These are phyloP conservation scores for Aphanomyces cochlioides DNA, from an alignment of 352 stramenopile species.

Conservation along the genomic window DNA sequence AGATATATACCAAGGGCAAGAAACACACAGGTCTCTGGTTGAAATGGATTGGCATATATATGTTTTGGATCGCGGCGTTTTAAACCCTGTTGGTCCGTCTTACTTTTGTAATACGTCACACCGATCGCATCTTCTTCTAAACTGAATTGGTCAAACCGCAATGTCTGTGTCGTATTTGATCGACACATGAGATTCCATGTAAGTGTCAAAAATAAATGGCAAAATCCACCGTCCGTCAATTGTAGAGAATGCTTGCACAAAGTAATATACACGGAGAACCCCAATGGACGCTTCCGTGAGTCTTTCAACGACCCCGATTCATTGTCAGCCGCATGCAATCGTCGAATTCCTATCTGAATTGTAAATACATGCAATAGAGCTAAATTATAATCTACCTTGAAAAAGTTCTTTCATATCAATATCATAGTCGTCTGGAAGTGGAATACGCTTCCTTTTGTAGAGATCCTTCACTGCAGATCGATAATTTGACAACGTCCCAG, in stretches of 20 bases:
- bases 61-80: slow-evolving; percentile 34
- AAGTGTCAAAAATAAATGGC: not conserved
- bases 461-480: not conserved
- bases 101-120: slow-evolving; percentile 41
- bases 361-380: too few relatives aligned
- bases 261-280: too few relatives aligned
- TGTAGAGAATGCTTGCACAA: too few relatives aligned
- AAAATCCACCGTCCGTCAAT: too few relatives aligned
- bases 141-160: slow-evolving; percentile 30
- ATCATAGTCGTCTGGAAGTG: not conserved
- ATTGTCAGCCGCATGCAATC: too few relatives aligned
- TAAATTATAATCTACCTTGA: not conserved
- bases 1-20: slow-evolving; percentile 34
- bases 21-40: slow-evolving; percentile 34
- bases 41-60: slow-evolving; percentile 37
- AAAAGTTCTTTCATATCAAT: slow-evolving; percentile 2
- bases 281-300: too few relatives aligned
- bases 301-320: too few relatives aligned
- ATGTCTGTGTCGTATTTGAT: not conserved
- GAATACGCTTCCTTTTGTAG: not conserved
- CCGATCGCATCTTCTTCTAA: slow-evolving; percentile 37
- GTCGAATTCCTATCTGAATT: too few relatives aligned
- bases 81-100: slow-evolving; percentile 37
- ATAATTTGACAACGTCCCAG: not conserved
- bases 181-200: slow-evolving; percentile 15